Conservation (phyloP, 768 basidiomycete species). For the Lyophyllum atratum region DNA sequence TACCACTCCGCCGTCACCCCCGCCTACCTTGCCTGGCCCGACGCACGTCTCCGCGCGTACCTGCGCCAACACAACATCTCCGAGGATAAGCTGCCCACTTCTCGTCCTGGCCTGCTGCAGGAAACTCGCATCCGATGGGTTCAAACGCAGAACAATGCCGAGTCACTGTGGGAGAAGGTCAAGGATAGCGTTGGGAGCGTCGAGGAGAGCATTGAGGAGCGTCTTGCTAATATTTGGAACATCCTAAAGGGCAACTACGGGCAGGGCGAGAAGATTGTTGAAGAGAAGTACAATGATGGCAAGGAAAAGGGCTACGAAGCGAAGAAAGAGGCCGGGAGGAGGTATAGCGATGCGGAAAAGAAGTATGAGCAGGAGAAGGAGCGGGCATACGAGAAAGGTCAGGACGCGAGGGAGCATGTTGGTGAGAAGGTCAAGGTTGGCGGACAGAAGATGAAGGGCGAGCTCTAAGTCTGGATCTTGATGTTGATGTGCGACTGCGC, state of each 20-base stretch:
- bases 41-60: slow-evolving; percentile 89
- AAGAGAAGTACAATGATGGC: slow-evolving; percentile 29
- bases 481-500: neutral
- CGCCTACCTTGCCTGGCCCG: slow-evolving; percentile 87
- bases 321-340: slow-evolving; percentile 19
- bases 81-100: slow-evolving; percentile 66
- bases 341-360: slow-evolving; percentile 13
- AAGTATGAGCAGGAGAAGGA: slow-evolving; percentile 22
- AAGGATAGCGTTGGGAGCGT: slow-evolving; percentile 66
- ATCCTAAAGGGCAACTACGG: slow-evolving; percentile 43
- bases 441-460: slow-evolving; percentile 40
- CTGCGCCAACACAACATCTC: slow-evolving; percentile 75
- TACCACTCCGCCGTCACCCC: slow-evolving; percentile 45
- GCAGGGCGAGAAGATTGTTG: slow-evolving; percentile 22
- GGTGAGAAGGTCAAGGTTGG: slow-evolving; percentile 39
- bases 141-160: slow-evolving; percentile 57
- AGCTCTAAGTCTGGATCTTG: slow-evolving; percentile 29
- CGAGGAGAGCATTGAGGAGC: slow-evolving; percentile 77
- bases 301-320: slow-evolving; percentile 26
- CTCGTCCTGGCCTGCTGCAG: slow-evolving; percentile 76
- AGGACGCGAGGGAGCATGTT: slow-evolving; percentile 30
- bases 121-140: slow-evolving; percentile 82
- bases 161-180: slow-evolving; percentile 60
- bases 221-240: slow-evolving; percentile 50
- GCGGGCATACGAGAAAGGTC: slow-evolving; percentile 32